Conservation (phyloP, 352 stramenopile genomes). For the Globisporangium viniferum region DNA sequence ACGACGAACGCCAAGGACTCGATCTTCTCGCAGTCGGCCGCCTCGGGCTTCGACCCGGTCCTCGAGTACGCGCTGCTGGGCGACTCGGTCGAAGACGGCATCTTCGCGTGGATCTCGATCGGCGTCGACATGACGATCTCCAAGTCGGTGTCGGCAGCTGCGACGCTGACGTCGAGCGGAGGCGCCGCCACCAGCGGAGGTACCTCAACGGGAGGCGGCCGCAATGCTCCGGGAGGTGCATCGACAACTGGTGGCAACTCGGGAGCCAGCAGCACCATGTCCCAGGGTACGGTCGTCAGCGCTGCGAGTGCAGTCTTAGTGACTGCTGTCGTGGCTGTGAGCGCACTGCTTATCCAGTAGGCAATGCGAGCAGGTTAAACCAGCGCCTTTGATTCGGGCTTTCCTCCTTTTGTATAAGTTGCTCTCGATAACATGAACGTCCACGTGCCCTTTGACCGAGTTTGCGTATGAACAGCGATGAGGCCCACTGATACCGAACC, state of each 20-base stretch:
- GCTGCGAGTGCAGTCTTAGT: background rate
- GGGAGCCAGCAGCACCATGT: background rate
- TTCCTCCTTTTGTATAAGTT: too few relatives aligned
- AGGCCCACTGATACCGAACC: too few relatives aligned
- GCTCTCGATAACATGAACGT: too few relatives aligned
- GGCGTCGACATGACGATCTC: conserved; percentile 16
- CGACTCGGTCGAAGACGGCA: conserved; percentile 17
- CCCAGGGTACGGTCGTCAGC: background rate
- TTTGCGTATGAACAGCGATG: too few relatives aligned
- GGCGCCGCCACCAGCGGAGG: background rate
- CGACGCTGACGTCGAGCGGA: background rate
- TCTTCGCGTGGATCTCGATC: conserved; percentile 25
- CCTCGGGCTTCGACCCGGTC: conserved; percentile 9
- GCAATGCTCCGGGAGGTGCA: background rate
- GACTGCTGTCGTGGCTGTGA: background rate
- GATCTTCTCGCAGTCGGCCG: conserved; percentile 14
- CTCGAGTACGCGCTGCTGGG: conserved; percentile 16
- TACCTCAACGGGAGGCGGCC: background rate
- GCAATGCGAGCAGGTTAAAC: too few relatives aligned
- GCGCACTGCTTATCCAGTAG: background rate
- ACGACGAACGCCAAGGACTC: conserved; percentile 10
- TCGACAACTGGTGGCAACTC: background rate
- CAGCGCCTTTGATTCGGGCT: too few relatives aligned
- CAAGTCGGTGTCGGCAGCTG: background rate
- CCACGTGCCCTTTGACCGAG: too few relatives aligned